Conservation (phyloP, 2,329 filamentous ascomycete species). For the Orbilia quercus region DNA sequence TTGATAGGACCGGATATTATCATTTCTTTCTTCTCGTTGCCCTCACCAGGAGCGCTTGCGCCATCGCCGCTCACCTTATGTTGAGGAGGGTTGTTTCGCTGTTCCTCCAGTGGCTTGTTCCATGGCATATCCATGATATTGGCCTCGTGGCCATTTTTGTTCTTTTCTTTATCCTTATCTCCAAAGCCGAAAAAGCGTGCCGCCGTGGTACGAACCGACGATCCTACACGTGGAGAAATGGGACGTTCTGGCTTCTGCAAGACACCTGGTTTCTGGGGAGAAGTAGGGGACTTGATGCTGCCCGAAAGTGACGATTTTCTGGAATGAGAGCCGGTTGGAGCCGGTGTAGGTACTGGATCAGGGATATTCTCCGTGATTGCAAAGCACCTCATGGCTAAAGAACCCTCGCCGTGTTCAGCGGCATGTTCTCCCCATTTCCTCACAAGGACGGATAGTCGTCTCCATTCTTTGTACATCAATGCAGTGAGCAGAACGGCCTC, state of each 20-base stretch:
- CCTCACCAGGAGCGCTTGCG: slow-evolving; percentile 11
- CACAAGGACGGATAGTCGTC: slow-evolving; percentile 85
- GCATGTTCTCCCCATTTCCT: slow-evolving; percentile 96
- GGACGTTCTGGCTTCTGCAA: slow-evolving; percentile 48
- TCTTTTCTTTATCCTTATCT: slow-evolving; percentile 51
- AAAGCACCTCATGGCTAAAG: slow-evolving; percentile 71
- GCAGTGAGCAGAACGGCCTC: slow-evolving; percentile 91
- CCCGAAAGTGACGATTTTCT: slow-evolving; percentile 52
- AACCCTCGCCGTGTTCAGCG: slow-evolving; percentile 84
- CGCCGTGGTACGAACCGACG: slow-evolving; percentile 43
- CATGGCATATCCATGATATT: slow-evolving; percentile 57
- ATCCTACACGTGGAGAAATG: slow-evolving; percentile 50
- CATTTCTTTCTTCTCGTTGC: slow-evolving; percentile 51
- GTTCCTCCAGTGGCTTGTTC: slow-evolving; percentile 50
- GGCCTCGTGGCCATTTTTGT: slow-evolving; percentile 25
- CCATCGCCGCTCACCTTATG: slow-evolving; percentile 18
- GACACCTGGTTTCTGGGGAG: slow-evolving; percentile 38
- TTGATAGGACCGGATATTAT: slow-evolving; percentile 54
- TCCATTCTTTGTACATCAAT: slow-evolving; percentile 89
- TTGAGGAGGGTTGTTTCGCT: slow-evolving; percentile 18
- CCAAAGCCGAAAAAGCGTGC: slow-evolving; percentile 54
- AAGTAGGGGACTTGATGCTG: slow-evolving; percentile 51
- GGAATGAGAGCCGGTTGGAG: slow-evolving; percentile 42
- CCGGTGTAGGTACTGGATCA: slow-evolving; percentile 29
- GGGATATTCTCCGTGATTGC: slow-evolving; percentile 50